These are phyloP conservation scores for Trichosanthes cucumerina DNA, from an alignment of 306 rosid species.

Conservation along the genomic window DNA sequence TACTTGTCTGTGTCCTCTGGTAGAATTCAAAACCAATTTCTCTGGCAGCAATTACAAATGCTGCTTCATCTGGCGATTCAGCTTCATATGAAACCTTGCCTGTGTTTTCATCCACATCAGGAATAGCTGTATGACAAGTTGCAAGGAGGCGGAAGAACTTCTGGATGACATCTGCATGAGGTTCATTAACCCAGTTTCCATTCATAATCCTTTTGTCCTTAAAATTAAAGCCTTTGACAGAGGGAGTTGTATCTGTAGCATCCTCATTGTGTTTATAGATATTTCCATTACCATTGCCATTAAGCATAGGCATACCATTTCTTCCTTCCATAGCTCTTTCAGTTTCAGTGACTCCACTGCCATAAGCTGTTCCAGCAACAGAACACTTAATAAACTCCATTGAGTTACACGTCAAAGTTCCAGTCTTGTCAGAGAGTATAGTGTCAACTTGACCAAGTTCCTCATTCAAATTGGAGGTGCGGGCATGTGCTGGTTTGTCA, in stretches of 20 bases:
- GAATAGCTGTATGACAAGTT: slow-evolving; percentile 87
- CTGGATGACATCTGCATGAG: slow-evolving; percentile 50
- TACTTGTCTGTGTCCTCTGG: slow-evolving; percentile 77
- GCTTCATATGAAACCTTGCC: slow-evolving; percentile 72
- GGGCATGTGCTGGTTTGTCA: slow-evolving; percentile 86
- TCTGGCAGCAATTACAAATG: slow-evolving; percentile 94
- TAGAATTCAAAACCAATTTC: slow-evolving; percentile 88
- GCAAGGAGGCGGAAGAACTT: slow-evolving; percentile 73
- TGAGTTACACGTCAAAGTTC: slow-evolving; percentile 94
- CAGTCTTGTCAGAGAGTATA: slow-evolving; percentile 95
- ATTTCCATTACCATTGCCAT: slow-evolving; percentile 19
- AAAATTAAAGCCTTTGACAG: slow-evolving; percentile 83
- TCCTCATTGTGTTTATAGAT: slow-evolving; percentile 14
- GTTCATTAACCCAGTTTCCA: slow-evolving; percentile 83
- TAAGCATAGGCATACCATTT: slow-evolving; percentile 26
- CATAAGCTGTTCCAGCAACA: slow-evolving; percentile 87
- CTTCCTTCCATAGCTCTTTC: slow-evolving; percentile 51
- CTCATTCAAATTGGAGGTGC: slow-evolving; percentile 93
- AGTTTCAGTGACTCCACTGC: slow-evolving; percentile 70
- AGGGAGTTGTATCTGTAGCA: slow-evolving; percentile 22
- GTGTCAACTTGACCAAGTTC: slow-evolving; percentile 99
- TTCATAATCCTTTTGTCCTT: slow-evolving; percentile 71
- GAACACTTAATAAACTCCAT: slow-evolving; percentile 98
- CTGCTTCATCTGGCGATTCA: slow-evolving; percentile 98
- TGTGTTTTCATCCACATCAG: slow-evolving; percentile 67